Base-by-base conservation (phyloP, 2,329 filamentous ascomycete species). In the Aspergillus texensis region DNA sequence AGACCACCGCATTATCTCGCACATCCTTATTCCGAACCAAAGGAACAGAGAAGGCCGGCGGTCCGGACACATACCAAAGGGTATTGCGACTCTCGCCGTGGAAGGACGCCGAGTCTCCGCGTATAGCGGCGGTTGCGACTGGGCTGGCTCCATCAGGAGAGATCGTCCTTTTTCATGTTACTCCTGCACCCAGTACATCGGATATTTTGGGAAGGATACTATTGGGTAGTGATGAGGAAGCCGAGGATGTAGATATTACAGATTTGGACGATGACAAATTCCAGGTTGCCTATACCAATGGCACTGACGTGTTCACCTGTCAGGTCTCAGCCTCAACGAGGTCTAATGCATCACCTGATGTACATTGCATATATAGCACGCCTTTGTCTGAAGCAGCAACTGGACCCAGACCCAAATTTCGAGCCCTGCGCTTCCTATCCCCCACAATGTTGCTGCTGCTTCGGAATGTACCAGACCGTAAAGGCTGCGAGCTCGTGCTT, bases 101-200 rank as follows among this genome's bases (percentile, higher is more conserved):
- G 60, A 80, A 77, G 62, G 83, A 81, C 54, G 77, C 83, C 52
- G 83, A 82, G 24, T 80, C 82, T 62, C 84, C 85, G 50, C 86
- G 92, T 64, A 83, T 97, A 45, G 93, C 91, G 63, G 93, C 88
- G 14, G 88, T 91, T 64, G 90, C 93, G 11, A 94, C 93, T 0
- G 92, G 91, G 32, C 82, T 96, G 67, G 89, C 91, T 24, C 88
- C 88, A 64, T 83, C 90, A 55, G 87, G 90, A 14, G 91, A 97
- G 79, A 86, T 97, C 65, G 89, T 92, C 30, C 79, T 97, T 48
- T 96, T 97, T 74, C 86, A 91, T 74, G 87, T 89, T 21, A 86
- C 84, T 21, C 86, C 84, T 1, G 79, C 82, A 1, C 86, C 85
- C 19, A 80, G 81, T 41, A 67, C 78, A 16, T 71, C 77, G 21